phyloP scores from a whole-genome alignment of 176 grass and related monocot genomes.

The Aegilops sharonensis region DNA sequence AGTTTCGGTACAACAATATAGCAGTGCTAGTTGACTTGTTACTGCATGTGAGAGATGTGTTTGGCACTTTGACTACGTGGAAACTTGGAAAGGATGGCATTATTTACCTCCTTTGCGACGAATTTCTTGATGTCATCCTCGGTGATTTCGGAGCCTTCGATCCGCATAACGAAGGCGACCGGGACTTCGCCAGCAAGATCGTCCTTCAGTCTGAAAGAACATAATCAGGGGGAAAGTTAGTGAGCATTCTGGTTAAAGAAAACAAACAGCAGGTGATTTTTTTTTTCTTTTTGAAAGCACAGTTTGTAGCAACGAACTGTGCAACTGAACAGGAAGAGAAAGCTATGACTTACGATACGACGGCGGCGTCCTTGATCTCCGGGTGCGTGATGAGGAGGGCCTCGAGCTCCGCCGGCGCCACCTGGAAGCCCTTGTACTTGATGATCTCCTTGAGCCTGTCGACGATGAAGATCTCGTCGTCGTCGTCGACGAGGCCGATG shows the following conservation, averaged over 20 bases:
- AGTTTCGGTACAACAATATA: neutral
- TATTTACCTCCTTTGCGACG: conserved; percentile 78
- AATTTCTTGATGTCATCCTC: conserved; percentile 89
- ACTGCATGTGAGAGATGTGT: neutral
- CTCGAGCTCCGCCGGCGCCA: conserved; percentile 86
- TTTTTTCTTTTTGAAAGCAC: too few relatives aligned
- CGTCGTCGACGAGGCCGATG: conserved; percentile 77
- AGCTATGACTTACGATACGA: conserved; percentile 61
- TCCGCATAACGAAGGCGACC: conserved; percentile 66
- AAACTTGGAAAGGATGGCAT: neutral
- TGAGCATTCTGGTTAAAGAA: neutral
- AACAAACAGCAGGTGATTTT: neutral
- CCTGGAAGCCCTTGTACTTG: conserved; percentile 97
- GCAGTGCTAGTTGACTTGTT: neutral
- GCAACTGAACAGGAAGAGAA: neutral
- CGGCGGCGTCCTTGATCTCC: conserved; percentile 75
- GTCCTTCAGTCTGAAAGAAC: conserved; percentile 65
- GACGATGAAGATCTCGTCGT: conserved; percentile 97
- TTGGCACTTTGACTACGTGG: neutral
- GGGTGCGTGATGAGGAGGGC: conserved; percentile 82
- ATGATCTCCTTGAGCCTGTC: conserved; percentile 99
- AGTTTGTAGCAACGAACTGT: neutral
- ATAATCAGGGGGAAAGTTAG: neutral
- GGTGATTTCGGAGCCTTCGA: conserved; percentile 52
- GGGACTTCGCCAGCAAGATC: conserved; percentile 79